These are phyloP conservation scores for Eucalyptus caleyi DNA, from an alignment of 345 rosid species.

Conservation along the genomic window DNA sequence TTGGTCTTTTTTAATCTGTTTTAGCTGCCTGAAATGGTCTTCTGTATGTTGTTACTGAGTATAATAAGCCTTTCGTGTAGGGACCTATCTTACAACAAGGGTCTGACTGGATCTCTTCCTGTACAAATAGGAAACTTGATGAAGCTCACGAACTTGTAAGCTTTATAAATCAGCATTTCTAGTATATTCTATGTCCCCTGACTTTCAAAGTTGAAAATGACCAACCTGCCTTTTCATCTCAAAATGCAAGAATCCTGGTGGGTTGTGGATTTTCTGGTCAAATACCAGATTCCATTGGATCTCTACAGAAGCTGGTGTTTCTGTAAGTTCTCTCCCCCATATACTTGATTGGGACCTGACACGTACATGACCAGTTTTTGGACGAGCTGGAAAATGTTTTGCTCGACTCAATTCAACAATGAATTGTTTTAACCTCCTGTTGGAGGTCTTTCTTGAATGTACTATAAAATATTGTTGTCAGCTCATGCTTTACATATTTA, in stretches of 20 bases:
- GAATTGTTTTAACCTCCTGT: not conserved
- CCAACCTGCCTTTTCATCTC: not conserved
- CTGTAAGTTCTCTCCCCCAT: slow-evolving; percentile 35
- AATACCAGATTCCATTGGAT: slow-evolving; percentile 63
- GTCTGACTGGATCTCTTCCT: slow-evolving; percentile 62
- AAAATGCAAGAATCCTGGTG: slow-evolving; percentile 44
- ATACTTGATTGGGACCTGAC: not conserved
- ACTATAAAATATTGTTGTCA: too few relatives aligned
- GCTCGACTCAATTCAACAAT: not conserved
- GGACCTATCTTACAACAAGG: slow-evolving; percentile 71
- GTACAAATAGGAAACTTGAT: slow-evolving; percentile 34
- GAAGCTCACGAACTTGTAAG: slow-evolving; percentile 66
- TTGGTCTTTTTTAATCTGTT: not conserved
- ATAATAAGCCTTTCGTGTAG: slow-evolving; percentile 14
- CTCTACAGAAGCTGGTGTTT: slow-evolving; percentile 20
- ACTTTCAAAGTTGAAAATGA: not conserved
- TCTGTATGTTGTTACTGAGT: not conserved
- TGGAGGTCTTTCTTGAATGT: too few relatives aligned
- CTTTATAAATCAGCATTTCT: not conserved
- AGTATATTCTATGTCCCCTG: not conserved
- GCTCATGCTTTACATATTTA: too few relatives aligned
- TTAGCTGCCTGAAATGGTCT: not conserved
- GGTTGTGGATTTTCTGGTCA: slow-evolving; percentile 71
- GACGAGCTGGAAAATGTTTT: not conserved
- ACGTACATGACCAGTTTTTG: not conserved